Evolutionary conservation across 2,329 filamentous ascomycete genomes (phyloP).

Genomic region (Fusarium pininemorale): DNA sequence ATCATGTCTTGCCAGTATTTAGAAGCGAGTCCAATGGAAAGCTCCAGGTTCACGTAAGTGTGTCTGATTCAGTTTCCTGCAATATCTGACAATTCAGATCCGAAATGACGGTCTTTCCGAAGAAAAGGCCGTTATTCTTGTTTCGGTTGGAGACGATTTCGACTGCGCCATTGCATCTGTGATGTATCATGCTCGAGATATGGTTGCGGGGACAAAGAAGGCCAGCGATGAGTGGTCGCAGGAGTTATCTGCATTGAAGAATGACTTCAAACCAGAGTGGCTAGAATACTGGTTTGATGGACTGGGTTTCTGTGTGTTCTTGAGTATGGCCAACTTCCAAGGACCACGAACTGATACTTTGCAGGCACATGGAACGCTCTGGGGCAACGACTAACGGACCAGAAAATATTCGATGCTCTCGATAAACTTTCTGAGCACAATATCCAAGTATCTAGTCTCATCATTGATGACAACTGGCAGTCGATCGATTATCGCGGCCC

Average conservation of each 20-base stretch:
- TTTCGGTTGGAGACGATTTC: conserved; percentile 76
- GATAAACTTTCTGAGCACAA: conserved; percentile 74
- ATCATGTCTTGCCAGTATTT: conserved; percentile 75
- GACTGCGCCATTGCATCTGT: conserved; percentile 81
- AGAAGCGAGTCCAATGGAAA: conserved; percentile 71
- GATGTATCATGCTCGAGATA: conserved; percentile 84
- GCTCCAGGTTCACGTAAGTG: conserved; percentile 69
- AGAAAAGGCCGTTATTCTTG: conserved; percentile 70
- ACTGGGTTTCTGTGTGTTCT: conserved; percentile 79
- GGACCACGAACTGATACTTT: conserved; percentile 21
- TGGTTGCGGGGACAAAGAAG: conserved; percentile 52
- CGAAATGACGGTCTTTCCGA: conserved; percentile 72
- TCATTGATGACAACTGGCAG: conserved; percentile 99
- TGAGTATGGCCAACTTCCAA: neutral
- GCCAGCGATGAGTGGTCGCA: conserved; percentile 53
- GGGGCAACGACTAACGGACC: conserved; percentile 82
- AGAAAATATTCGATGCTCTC: conserved; percentile 80
- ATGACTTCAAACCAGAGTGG: conserved; percentile 71
- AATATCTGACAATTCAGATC: conserved; percentile 50
- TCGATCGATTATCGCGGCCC: conserved; percentile 66
- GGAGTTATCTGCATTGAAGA: conserved; percentile 57
- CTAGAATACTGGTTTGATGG: conserved; percentile 91
- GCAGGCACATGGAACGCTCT: conserved; percentile 90
- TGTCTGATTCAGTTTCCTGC: neutral
- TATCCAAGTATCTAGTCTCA: conserved; percentile 84